These are phyloP conservation scores for Irpex sp. DNA, from an alignment of 1,284 basidiomycete genomes.

Conservation along the genomic window DNA sequence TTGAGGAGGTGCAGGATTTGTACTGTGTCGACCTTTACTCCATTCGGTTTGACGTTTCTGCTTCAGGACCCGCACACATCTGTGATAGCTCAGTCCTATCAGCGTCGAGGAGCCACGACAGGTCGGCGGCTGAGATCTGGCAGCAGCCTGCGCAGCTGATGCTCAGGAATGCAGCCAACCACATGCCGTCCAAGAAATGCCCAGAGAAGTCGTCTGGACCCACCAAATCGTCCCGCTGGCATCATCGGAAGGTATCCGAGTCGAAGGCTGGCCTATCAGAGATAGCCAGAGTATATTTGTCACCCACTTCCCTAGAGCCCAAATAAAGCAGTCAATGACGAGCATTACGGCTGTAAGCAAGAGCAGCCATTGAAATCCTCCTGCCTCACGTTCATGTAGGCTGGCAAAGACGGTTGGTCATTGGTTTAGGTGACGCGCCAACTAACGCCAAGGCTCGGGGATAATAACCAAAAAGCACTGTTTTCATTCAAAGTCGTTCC, in stretches of 20 bases:
- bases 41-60: not conserved
- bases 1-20: not conserved
- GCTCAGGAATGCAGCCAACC: not conserved
- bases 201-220: not conserved
- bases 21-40: not conserved
- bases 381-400: too few species aligned
- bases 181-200: not conserved
- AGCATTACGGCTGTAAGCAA: not conserved
- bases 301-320: not conserved
- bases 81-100: not conserved
- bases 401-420: too few species aligned
- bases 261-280: not conserved
- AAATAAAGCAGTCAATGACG: not conserved
- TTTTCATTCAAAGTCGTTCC: conserved; percentile 1
- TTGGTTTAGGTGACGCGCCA: too few species aligned
- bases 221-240: not conserved
- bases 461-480: not conserved
- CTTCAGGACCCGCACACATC: not conserved
- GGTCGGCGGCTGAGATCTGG: not conserved
- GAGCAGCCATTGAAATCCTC: too few species aligned
- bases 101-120: not conserved
- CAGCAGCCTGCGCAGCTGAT: not conserved
- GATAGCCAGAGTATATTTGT: not conserved
- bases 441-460: too few species aligned
- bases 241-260: not conserved